Percentiles rank a stretch among this genome's conserved stretches.
phyloP scores from a whole-genome alignment of 495 filamentous ascomycete genomes.

The Aspergillus taichungensis region DNA sequence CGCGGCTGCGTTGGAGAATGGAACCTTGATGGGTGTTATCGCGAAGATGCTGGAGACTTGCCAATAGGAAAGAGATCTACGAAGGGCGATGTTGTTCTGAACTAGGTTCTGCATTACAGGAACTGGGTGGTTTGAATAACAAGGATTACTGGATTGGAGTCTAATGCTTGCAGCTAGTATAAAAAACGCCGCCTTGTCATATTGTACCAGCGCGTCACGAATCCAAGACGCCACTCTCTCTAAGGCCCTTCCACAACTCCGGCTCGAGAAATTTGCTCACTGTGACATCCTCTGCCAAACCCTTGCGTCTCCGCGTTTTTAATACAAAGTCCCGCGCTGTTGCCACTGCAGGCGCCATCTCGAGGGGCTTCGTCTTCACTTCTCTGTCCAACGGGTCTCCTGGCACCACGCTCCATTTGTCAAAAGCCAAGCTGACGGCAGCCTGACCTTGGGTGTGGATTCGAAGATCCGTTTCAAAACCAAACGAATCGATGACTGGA shows the following conservation, averaged over 20 bases:
- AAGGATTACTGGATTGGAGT: too few species aligned
- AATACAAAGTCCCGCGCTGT: slow-evolving; percentile 93
- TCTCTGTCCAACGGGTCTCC: slow-evolving; percentile 91
- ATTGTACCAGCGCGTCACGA: slow-evolving; percentile 28
- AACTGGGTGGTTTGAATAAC: background rate
- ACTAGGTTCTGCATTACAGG: too few species aligned
- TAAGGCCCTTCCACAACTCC: slow-evolving; percentile 79
- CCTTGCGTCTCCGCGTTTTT: slow-evolving; percentile 90
- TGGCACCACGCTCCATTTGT: slow-evolving; percentile 89
- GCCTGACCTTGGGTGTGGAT: slow-evolving; percentile 94
- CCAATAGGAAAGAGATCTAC: slow-evolving; percentile 19
- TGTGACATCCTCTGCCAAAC: slow-evolving; percentile 87
- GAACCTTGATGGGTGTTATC: slow-evolving; percentile 75
- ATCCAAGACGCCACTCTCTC: slow-evolving; percentile 82
- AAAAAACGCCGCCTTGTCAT: background rate
- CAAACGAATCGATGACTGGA: slow-evolving; percentile 93
- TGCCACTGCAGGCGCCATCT: slow-evolving; percentile 76
- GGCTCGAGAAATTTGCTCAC: slow-evolving; percentile 94
- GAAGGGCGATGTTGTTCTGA: background rate
- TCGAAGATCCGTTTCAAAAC: slow-evolving; percentile 92
- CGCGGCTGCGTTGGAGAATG: slow-evolving; percentile 89
- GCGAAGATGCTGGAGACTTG: slow-evolving; percentile 91
- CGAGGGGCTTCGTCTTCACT: slow-evolving; percentile 69
- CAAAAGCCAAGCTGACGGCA: slow-evolving; percentile 85
- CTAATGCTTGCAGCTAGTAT: too few species aligned